Conservation (phyloP, 2,329 filamentous ascomycete genomes). For the Nakataea oryzae region DNA sequence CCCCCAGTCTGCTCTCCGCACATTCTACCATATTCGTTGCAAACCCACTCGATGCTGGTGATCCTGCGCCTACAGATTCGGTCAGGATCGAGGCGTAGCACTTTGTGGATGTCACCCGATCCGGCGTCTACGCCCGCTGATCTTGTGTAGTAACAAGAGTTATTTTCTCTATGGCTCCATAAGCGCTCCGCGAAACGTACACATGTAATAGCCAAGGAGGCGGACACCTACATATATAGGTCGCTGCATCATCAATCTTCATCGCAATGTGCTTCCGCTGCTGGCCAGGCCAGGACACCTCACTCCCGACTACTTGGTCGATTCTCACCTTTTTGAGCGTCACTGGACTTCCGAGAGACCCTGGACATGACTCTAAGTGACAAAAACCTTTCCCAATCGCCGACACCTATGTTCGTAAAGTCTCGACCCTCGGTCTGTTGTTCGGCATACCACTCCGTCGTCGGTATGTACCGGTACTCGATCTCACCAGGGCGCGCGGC, state of each 20-base stretch:
- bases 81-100: no score
- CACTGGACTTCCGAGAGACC: background rate
- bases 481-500: conserved; percentile 15
- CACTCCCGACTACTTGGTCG: background rate
- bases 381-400: conserved; percentile 22
- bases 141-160: no score
- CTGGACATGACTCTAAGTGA: background rate
- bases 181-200: no score
- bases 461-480: conserved; percentile 32
- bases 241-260: background rate
- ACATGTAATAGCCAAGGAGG: no score
- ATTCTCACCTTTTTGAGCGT: background rate
- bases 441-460: conserved; percentile 39
- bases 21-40: no score
- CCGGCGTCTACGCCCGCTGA: no score
- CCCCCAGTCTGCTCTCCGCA: no score
- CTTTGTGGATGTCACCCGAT: no score
- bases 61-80: no score
- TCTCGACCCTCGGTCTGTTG: conserved; percentile 35
- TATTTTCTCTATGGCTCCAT: no score
- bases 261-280: background rate
- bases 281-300: background rate
- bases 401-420: conserved; percentile 37
- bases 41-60: no score
- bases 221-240: no score